Evolutionary conservation across 768 basidiomycete species (phyloP), one percentile per base, ranked within the genome.

Genomic region (Pleurotus citrinopileatus): DNA sequence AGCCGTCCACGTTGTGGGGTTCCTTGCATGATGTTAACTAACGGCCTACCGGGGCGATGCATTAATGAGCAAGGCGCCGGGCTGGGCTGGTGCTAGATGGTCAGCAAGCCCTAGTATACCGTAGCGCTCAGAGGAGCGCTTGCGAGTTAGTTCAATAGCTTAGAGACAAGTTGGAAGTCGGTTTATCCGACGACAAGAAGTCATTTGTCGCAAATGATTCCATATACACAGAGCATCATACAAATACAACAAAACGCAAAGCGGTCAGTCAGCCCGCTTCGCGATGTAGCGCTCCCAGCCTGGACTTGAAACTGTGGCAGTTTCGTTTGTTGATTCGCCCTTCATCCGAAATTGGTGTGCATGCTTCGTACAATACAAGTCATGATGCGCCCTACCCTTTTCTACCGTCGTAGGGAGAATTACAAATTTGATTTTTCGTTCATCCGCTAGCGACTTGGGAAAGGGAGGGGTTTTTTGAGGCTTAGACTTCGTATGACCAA

Each of bases 241-340:
- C 10, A 8, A 7, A 44, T 13, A 12, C 43, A 26, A 42, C 25
- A 23, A 42, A 42, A 40, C 6, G 5, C 38, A 26, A 23, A 1
- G 20, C 6, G 13, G 22, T 65, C 54, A 61, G 28, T 71, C 68
- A 28, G 65, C 66, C 29, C 66, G 71, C 59, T 74, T 76, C 34
- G 86, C 74, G 36, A 76, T 63, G 64, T 88, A 87, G 55, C 81
- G 71, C 64, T 87, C 84, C 86, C 86, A 88, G 50, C 74, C 79
- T 25, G 86, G 84, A 63, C 80, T 83, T 15, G 72, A 58, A 28
- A 79, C 72, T 55, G 77, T 76, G 66, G 78, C 81, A 61, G 64
- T 54, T 60, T 70, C 32, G 67, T 65, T 50, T 69, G 68, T 42
- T 59, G 67, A 48, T 58, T 66, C 59, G 56, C 60, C 46, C 65